phyloP scores from a whole-genome alignment of 768 basidiomycete species.

The Arthromyces matolae region DNA sequence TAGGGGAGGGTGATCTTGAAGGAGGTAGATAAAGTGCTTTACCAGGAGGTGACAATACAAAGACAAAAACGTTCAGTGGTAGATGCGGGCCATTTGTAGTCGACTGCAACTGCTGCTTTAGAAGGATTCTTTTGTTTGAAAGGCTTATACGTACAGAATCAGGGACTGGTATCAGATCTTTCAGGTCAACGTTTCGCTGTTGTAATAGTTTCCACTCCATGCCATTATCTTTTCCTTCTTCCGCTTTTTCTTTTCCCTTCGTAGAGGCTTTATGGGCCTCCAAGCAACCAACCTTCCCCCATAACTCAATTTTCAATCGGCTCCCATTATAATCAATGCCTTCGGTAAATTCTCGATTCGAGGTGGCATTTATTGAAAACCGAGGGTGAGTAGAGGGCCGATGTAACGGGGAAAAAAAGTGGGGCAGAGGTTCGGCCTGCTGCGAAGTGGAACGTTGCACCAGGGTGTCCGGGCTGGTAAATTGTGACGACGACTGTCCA shows the following conservation, averaged over 20 bases:
- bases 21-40: slow-evolving; percentile 57
- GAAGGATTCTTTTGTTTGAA: slow-evolving; percentile 3
- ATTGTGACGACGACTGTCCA: slow-evolving; percentile 10
- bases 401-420: slow-evolving; percentile 79
- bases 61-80: slow-evolving; percentile 70
- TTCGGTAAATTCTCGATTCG: slow-evolving; percentile 48
- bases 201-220: slow-evolving; percentile 62
- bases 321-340: slow-evolving; percentile 52
- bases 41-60: slow-evolving; percentile 61
- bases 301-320: slow-evolving; percentile 53
- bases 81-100: slow-evolving; percentile 36
- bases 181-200: slow-evolving; percentile 62
- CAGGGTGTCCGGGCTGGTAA: slow-evolving; percentile 11
- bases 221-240: slow-evolving; percentile 11
- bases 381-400: slow-evolving; percentile 80
- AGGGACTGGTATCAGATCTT: slow-evolving; percentile 53
- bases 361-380: slow-evolving; percentile 56
- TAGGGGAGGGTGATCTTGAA: slow-evolving; percentile 23
- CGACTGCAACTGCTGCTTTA: slow-evolving; percentile 23
- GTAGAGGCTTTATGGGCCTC: slow-evolving; percentile 30
- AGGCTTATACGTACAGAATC: slow-evolving; percentile 49
- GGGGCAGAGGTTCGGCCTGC: slow-evolving; percentile 35
- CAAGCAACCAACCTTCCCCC: slow-evolving; percentile 42
- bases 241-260: slow-evolving; percentile 40
- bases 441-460: slow-evolving; percentile 19